A percentile compares a stretch with the other conserved stretches of the same genome.
Evolutionary conservation across 495 filamentous ascomycete species (phyloP).

Genomic region (Chlorociboria aeruginascens): DNA sequence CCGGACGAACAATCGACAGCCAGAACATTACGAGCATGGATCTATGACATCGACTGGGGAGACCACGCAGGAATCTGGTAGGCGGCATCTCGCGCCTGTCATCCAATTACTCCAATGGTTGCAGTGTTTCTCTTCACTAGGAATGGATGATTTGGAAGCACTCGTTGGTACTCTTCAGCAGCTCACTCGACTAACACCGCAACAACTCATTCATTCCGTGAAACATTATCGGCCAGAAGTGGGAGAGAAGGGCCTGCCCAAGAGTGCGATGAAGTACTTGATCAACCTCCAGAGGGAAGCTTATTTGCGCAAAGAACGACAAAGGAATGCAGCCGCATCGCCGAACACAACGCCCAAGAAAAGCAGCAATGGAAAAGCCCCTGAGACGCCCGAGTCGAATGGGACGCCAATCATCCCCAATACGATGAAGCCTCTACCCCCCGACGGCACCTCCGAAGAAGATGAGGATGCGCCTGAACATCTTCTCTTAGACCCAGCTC

Average conservation of each 20-base stretch:
- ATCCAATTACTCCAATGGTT: constrained; percentile 97
- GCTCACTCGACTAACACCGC: constrained; percentile 68
- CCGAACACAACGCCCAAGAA: constrained; percentile 27
- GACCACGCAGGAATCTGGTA: constrained; percentile 67
- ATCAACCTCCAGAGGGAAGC: constrained; percentile 64
- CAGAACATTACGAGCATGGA: constrained; percentile 91
- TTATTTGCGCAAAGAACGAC: constrained; percentile 40
- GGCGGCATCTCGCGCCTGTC: constrained; percentile 74
- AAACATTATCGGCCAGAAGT: constrained; percentile 92
- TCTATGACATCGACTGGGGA: constrained; percentile 81
- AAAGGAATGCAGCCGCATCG: constrained; percentile 22
- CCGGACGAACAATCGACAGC: constrained; percentile 78
- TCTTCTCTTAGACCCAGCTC: constrained; percentile 73
- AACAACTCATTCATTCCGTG: constrained; percentile 84
- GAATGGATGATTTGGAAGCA: constrained; percentile 74
- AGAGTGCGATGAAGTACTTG: constrained; percentile 77
- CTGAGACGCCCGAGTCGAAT: constrained; percentile 26
- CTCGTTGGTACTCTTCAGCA: constrained; percentile 79
- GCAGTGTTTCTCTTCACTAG: constrained; percentile 91
- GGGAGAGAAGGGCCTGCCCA: constrained; percentile 82
- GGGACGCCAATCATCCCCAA: constrained; percentile 19
- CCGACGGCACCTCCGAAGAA: constrained; percentile 13
- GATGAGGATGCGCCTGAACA: constrained; percentile 48
- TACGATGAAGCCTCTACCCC: constrained; percentile 7
- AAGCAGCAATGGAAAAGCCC: constrained; percentile 19